Evolutionary conservation across 352 stramenopile species (phyloP), one percentile per base, ranked within the genome.

Genomic region (Phytophthora pinifolia): DNA sequence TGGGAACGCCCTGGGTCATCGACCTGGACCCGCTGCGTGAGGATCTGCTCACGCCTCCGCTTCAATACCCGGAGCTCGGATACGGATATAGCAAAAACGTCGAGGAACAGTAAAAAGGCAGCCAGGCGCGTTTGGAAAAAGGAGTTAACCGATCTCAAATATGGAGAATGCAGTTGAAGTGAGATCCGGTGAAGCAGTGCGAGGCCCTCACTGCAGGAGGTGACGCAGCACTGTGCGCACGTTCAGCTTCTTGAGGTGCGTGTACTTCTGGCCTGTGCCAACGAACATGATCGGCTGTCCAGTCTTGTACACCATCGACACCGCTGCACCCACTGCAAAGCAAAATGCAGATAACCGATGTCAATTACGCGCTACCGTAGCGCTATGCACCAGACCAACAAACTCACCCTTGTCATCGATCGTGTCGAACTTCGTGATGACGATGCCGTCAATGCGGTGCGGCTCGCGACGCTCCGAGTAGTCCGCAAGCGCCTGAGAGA

Each of bases 401-500:
- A 48, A 65, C 67, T 18, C 48, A 91, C 81, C 79, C 75, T 99
- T 99, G 72, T 99, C 96, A 59, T 98, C 97, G 46, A 99, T 98
- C 9, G 97, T 99, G 79, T 99, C 97, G 66, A 99, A 99, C 74
- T 99, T 99, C 44, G 97, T 99, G 57, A 99, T 87, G 52, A 99
- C 89, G 61, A 99, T 98, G 46, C 96, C 97, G 75, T 99, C 96
- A 42, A 99, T 96, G 49, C 91, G 80, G 63, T 97, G 93, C 27
- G 88, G 85, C 32, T 87, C 71, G 65, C 86, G 76, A 67, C 74
- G 76, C 66, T 96, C 69, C 61, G 85, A 81, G 88, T 92, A 82
- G 82, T 94, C 86, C n/a, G 88, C 88, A 51, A 97, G 83, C 17
- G 86, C 85, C 85, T 92, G 55, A 36, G 54, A 27, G 12, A 41